Percentiles rank a stretch among this genome's conserved stretches.
Conservation (phyloP, 2,329 filamentous ascomycete species). For the Orbilia blumenaviensis region DNA sequence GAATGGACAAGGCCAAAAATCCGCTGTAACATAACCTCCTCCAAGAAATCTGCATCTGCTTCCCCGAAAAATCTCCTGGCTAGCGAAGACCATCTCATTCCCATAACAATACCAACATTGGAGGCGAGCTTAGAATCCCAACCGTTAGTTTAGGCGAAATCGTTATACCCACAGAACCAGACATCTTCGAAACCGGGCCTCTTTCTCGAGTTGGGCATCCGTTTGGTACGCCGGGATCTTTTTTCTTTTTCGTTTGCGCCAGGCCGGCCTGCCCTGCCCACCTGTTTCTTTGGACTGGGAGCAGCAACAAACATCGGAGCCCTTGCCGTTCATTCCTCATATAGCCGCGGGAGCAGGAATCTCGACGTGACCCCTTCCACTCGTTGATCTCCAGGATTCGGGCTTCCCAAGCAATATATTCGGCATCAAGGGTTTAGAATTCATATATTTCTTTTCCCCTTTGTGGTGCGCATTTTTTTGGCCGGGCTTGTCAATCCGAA, state of each 20-base stretch:
- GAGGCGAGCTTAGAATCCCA: slow-evolving; percentile 37
- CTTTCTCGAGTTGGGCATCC: slow-evolving; percentile 9
- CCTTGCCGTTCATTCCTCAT: slow-evolving; percentile 53
- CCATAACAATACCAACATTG: slow-evolving; percentile 11
- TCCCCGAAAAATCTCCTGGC: slow-evolving; percentile 32
- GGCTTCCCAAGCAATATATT: slow-evolving; percentile 44
- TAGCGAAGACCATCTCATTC: slow-evolving; percentile 12
- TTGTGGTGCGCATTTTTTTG: slow-evolving; percentile 22
- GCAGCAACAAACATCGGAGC: slow-evolving; percentile 41
- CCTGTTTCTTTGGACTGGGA: slow-evolving; percentile 31
- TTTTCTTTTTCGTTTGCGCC: slow-evolving; percentile 28
- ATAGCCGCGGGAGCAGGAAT: slow-evolving; percentile 50
- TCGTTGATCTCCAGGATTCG: slow-evolving; percentile 38
- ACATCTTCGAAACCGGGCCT: slow-evolving; percentile 8
- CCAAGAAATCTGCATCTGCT: slow-evolving; percentile 16
- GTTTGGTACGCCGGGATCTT: slow-evolving; percentile 15
- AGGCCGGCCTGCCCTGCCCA: background rate
- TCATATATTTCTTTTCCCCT: slow-evolving; percentile 20
- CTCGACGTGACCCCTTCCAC: slow-evolving; percentile 41
- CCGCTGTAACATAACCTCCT: slow-evolving; percentile 6
- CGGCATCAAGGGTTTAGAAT: slow-evolving; percentile 46
- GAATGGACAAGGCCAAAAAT: slow-evolving; percentile 7
- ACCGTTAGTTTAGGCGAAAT: slow-evolving; percentile 51
- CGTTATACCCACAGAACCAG: slow-evolving; percentile 25
- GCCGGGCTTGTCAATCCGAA: slow-evolving; percentile 45